phyloP scores from a whole-genome alignment of 805 yeast genomes.

The Lachancea dasiensis region DNA sequence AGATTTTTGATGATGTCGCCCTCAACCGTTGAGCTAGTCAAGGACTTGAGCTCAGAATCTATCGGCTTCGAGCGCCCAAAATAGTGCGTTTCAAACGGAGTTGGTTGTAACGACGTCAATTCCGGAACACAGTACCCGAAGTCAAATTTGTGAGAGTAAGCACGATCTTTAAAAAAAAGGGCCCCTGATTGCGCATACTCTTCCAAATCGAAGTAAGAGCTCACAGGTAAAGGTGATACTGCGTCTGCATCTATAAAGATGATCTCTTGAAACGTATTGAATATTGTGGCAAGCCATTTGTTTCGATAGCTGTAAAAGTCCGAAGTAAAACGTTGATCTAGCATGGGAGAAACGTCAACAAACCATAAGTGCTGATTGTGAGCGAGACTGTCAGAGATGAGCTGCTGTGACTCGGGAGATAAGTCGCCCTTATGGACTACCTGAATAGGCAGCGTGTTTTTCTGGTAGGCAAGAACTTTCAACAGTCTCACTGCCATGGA shows the following conservation, averaged over 20 bases:
- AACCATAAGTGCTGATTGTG: constrained; percentile 36
- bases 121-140: constrained; percentile 36
- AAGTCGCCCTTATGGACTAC: constrained; percentile 35
- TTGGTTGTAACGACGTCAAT: constrained; percentile 44
- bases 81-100: constrained; percentile 35
- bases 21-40: constrained; percentile 20
- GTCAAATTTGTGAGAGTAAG: constrained; percentile 15
- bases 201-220: constrained; percentile 30
- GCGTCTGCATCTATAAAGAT: constrained; percentile 49
- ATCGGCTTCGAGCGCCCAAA: constrained; percentile 27
- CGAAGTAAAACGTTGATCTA: constrained; percentile 14
- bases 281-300: constrained; percentile 43
- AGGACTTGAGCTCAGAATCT: constrained; percentile 10
- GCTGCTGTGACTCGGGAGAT: constrained; percentile 26
- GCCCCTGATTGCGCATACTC: constrained; percentile 36
- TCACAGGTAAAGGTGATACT: constrained; percentile 37
- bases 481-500: constrained; percentile 32
- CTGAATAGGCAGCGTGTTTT: constrained; percentile 38
- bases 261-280: constrained; percentile 44
- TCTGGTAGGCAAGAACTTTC: constrained; percentile 34
- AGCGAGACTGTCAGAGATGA: constrained; percentile 32
- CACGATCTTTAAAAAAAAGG: constrained; percentile 44
- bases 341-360: constrained; percentile 28
- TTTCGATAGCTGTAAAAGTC: constrained; percentile 37
- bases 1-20: constrained; percentile 35